phyloP scores from a whole-genome alignment of 1,139 yeast species.

The Arxiozyma slooffiae region DNA sequence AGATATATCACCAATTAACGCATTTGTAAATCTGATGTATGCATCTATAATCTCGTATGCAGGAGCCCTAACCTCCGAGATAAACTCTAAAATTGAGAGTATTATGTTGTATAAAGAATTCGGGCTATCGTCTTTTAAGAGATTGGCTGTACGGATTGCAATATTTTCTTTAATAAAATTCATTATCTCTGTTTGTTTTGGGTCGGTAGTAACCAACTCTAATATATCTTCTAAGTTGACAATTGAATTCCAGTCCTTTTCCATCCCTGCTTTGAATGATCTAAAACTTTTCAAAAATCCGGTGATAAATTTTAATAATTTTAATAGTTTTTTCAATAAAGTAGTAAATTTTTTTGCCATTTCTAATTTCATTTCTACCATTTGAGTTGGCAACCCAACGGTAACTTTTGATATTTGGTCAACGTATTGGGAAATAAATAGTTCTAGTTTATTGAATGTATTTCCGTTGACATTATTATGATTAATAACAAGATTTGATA shows the following conservation, averaged over 20 bases:
- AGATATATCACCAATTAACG: slow-evolving; percentile 20
- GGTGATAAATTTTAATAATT: slow-evolving; percentile 51
- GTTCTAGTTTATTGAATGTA: slow-evolving; percentile 43
- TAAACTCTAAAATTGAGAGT: slow-evolving; percentile 11
- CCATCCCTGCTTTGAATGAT: slow-evolving; percentile 45
- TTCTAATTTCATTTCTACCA: slow-evolving; percentile 44
- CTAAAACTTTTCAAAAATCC: slow-evolving; percentile 45
- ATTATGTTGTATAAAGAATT: slow-evolving; percentile 7
- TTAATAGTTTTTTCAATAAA: slow-evolving; percentile 47
- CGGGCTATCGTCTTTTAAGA: slow-evolving; percentile 11
- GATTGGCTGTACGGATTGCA: slow-evolving; percentile 8
- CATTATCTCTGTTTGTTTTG: slow-evolving; percentile 10
- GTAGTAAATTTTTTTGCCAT: slow-evolving; percentile 50
- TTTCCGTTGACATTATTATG: slow-evolving; percentile 24
- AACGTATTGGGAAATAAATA: slow-evolving; percentile 37
- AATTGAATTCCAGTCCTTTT: slow-evolving; percentile 46
- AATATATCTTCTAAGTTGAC: slow-evolving; percentile 34
- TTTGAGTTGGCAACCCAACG: slow-evolving; percentile 42
- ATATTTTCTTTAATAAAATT: slow-evolving; percentile 12
- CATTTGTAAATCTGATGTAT: slow-evolving; percentile 17
- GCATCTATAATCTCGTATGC: slow-evolving; percentile 16
- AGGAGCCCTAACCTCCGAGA: slow-evolving; percentile 12
- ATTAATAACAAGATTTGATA: slow-evolving; percentile 59
- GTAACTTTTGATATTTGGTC: slow-evolving; percentile 34
- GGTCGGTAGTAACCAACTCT: slow-evolving; percentile 15